These are phyloP conservation scores for Cladosporium sp. DNA, from an alignment of 2,329 filamentous ascomycete species.

Conservation along the genomic window DNA sequence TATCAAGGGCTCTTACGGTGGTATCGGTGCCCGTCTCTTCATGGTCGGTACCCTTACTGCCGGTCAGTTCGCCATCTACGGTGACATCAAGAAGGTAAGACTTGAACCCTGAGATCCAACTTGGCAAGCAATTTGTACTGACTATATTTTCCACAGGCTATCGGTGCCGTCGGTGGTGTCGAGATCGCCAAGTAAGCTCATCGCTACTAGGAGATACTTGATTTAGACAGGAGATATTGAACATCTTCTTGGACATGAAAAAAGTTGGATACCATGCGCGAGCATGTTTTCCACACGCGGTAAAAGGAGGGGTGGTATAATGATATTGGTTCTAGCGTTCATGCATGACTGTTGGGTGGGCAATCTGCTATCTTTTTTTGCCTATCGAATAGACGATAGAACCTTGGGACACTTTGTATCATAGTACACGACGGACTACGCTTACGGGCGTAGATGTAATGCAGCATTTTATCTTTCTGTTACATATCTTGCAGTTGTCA, in stretches of 20 bases:
- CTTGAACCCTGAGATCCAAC: slow-evolving; percentile 10
- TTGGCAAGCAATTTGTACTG: neutral
- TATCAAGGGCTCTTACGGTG: slow-evolving; percentile 70
- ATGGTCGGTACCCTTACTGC: slow-evolving; percentile 74
- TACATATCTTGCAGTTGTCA: neutral
- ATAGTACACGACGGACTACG: slow-evolving; percentile 18
- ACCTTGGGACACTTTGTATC: slow-evolving; percentile 18
- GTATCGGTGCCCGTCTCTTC: slow-evolving; percentile 78
- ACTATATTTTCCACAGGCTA: slow-evolving; percentile 24
- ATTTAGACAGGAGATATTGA: neutral
- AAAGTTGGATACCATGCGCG: slow-evolving; percentile 1
- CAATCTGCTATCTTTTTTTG: slow-evolving; percentile 3
- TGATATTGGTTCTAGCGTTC: slow-evolving; percentile 18
- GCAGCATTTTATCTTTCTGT: slow-evolving; percentile 15
- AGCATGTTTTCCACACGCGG: neutral
- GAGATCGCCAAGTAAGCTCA: slow-evolving; percentile 55
- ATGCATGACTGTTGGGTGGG: slow-evolving; percentile 17
- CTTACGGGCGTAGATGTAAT: slow-evolving; percentile 20
- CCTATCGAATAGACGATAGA: slow-evolving; percentile 18
- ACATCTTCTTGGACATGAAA: slow-evolving; percentile 11
- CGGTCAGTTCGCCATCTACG: slow-evolving; percentile 88
- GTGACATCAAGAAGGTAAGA: slow-evolving; percentile 65
- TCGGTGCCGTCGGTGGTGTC: slow-evolving; percentile 74
- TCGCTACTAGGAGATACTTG: neutral
- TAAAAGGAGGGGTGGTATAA: neutral